phyloP scores from a whole-genome alignment of 495 filamentous ascomycete species.

The Podospora appendiculata region DNA sequence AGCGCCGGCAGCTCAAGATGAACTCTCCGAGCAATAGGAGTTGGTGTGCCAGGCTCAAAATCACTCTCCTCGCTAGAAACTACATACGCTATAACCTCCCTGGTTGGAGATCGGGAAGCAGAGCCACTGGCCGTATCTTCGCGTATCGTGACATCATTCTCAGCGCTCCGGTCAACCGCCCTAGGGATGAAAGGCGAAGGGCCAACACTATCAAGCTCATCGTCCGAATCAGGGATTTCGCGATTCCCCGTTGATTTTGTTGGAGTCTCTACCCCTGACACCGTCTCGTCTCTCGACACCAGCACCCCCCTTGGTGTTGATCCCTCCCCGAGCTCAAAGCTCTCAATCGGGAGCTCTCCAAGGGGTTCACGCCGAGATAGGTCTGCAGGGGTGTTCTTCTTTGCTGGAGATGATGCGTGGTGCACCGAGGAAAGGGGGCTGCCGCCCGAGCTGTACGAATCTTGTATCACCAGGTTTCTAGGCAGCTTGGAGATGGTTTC shows the following conservation, averaged over 20 bases:
- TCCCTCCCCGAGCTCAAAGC: constrained; percentile 4
- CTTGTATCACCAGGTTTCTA: constrained; percentile 25
- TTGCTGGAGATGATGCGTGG: background rate
- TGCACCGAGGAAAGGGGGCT: constrained; percentile 12
- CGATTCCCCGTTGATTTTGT: constrained; percentile 4
- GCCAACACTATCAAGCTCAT: constrained; percentile 22
- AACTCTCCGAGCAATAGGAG: constrained; percentile 5
- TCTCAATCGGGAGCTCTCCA: constrained; percentile 15
- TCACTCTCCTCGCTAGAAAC: background rate
- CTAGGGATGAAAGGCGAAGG: constrained; percentile 14
- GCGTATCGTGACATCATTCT: background rate
- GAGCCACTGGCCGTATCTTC: background rate
- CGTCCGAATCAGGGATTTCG: constrained; percentile 36
- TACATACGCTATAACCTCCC: too few relatives aligned
- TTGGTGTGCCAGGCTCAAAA: constrained; percentile 10
- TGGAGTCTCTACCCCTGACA: background rate
- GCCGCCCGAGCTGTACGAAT: constrained; percentile 30
- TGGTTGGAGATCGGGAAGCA: too few relatives aligned
- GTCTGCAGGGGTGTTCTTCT: constrained; percentile 6
- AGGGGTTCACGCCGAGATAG: constrained; percentile 13
- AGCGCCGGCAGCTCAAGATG: background rate
- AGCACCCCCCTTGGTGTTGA: background rate
- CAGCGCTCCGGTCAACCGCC: background rate
- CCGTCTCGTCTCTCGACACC: too few relatives aligned
- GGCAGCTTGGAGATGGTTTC: constrained; percentile 21